Conservation (phyloP, 1,139 yeast genomes). For the Geotrichum australiense region DNA sequence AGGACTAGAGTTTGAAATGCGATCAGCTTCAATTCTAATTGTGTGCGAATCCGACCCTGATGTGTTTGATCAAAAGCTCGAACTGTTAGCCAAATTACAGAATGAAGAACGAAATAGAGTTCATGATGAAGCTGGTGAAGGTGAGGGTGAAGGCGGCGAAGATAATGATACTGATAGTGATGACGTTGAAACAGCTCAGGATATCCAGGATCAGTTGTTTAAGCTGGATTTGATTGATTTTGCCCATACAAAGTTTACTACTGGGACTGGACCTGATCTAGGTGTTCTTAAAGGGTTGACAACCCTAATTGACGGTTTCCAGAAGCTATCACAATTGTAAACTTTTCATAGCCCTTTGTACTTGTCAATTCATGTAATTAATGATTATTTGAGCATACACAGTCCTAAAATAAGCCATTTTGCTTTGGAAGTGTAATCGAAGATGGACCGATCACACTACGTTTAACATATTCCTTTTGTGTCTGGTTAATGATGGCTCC, state of each 20-base stretch:
- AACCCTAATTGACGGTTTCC: conserved; percentile 42
- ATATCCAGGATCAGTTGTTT: conserved; percentile 36
- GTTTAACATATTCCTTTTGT: too few relatives aligned
- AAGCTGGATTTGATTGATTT: conserved; percentile 71
- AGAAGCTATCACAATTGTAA: too few relatives aligned
- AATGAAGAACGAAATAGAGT: conserved; percentile 29
- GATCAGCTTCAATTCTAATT: conserved; percentile 69
- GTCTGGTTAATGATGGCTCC: too few relatives aligned
- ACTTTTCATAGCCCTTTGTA: too few relatives aligned
- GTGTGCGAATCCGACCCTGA: conserved; percentile 60
- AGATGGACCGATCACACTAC: too few relatives aligned
- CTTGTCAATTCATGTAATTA: too few relatives aligned
- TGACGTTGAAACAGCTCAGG: conserved; percentile 27
- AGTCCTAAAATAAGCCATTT: too few relatives aligned
- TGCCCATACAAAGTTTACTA: conserved; percentile 69
- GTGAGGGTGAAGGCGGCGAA: conserved; percentile 25
- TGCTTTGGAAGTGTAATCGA: too few relatives aligned
- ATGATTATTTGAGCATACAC: too few relatives aligned
- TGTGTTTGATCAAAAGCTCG: conserved; percentile 29
- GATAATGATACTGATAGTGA: conserved; percentile 28
- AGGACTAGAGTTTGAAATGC: conserved; percentile 56
- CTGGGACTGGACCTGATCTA: conserved; percentile 65
- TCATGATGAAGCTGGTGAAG: conserved; percentile 18
- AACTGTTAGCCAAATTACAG: conserved; percentile 23
- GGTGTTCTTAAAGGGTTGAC: conserved; percentile 63